Conservation (phyloP, 2,329 filamentous ascomycete genomes). For the Lachnellula willkommii region DNA sequence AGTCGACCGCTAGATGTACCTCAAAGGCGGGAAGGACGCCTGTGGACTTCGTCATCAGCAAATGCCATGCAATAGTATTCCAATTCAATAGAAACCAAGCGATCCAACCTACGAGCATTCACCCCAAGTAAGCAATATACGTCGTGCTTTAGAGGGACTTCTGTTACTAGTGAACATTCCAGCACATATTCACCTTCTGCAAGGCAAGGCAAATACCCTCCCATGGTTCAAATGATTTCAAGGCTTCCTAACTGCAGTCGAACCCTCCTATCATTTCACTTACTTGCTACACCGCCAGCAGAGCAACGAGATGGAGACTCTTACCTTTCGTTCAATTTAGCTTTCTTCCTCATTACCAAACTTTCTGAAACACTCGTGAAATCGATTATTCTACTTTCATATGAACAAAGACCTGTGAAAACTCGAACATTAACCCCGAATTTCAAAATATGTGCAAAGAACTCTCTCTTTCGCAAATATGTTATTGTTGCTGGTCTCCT, state of each 20-base stretch:
- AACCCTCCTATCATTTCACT: conserved; percentile 10
- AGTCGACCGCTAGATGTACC: conserved; percentile 17
- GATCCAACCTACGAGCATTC: conserved; percentile 6
- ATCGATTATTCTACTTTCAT: conserved; percentile 1
- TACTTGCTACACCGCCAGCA: conserved; percentile 19
- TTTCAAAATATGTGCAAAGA: background rate
- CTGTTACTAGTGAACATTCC: background rate
- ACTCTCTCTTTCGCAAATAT: background rate
- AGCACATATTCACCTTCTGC: background rate
- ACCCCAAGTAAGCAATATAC: background rate
- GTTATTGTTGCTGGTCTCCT: background rate
- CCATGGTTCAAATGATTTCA: background rate
- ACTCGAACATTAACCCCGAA: background rate
- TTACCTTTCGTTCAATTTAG: conserved; percentile 12
- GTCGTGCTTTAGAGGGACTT: background rate
- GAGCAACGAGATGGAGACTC: conserved; percentile 9
- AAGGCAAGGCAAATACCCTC: background rate
- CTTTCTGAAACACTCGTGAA: conserved; percentile 10
- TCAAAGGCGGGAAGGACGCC: conserved; percentile 15
- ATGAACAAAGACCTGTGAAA: background rate
- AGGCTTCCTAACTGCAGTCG: background rate
- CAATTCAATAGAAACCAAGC: conserved; percentile 9
- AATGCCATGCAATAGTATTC: conserved; percentile 17
- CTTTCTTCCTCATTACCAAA: conserved; percentile 13
- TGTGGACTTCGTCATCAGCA: conserved; percentile 10